Percentiles rank a stretch among this genome's conserved stretches.
phyloP scores from a whole-genome alignment of 2,329 filamentous ascomycete species.

The Ambrosiella cleistominuta region DNA sequence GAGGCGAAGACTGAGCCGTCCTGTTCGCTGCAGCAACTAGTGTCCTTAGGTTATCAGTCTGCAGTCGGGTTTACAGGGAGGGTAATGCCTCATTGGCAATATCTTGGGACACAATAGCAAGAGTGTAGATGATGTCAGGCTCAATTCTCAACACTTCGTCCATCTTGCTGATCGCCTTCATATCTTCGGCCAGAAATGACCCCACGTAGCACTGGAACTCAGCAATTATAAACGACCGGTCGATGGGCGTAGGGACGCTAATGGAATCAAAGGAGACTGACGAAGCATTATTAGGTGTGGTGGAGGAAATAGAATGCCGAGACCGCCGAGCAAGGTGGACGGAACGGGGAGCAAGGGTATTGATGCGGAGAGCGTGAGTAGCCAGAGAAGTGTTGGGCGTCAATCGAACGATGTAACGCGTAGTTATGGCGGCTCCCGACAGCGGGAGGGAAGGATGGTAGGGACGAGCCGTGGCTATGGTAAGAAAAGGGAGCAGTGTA shows the following conservation, averaged over 20 bases:
- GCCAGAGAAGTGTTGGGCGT: not conserved
- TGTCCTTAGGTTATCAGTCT: no score
- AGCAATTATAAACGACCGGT: slow-evolving; percentile 3
- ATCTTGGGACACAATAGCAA: not conserved
- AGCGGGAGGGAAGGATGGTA: not conserved
- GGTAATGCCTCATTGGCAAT: not conserved
- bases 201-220: slow-evolving; percentile 13
- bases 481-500: not conserved
- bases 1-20: no score
- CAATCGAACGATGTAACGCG: not conserved
- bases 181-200: slow-evolving; percentile 10
- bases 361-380: not conserved
- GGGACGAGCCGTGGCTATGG: not conserved
- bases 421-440: not conserved
- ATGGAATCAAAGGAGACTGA: not conserved
- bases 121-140: slow-evolving; percentile 4
- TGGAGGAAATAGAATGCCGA: not conserved
- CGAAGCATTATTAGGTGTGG: not conserved
- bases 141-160: slow-evolving; percentile 6
- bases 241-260: not conserved
- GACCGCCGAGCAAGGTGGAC: not conserved
- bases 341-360: not conserved
- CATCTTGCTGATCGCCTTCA: slow-evolving; percentile 13
- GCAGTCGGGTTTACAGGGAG: no score
- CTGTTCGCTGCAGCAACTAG: no score